Base-by-base conservation (phyloP, 805 yeast genomes). In the Candida pseudofarinosa region DNA sequence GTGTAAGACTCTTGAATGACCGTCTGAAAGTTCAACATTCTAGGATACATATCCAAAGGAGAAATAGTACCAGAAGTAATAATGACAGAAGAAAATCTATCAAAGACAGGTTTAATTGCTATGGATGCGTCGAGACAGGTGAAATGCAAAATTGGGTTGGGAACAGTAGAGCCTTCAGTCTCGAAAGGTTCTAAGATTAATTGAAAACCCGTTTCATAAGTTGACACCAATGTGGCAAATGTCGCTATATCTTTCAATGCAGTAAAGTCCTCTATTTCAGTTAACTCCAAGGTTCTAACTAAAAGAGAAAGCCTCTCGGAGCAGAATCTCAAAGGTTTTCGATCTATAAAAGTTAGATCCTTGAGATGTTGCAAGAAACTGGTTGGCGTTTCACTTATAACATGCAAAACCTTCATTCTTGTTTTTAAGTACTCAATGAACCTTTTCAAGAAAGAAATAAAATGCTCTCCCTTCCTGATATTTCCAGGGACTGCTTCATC, bases 11-110 rank as follows among this genome's bases (percentile, higher is more conserved):
- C 93, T 63, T 90, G 97, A 30, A 93, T 75, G 3, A 90, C 96
- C 0, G 98, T 90, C 40, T 87, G 89, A 63, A 93, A 91, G 58
- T 89, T 86, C 47, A 91, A 70, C 98, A 91, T 91, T 54, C 88
- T 83, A 4, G 99, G 99, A 60, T 93, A 93, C 99, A 93, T 93
- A 57, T 93, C 98, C 60, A 93, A 77, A 1, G 99, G 99, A 0
- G 98, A 91, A 38, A 93, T 93, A 13, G 99, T 93, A 51, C 99
- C 99, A 0, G 97, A 88, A 0, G 99, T 93, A 47, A 93, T 93
- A 47, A 93, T 84, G 8, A 93, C 96, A 0, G 97, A 85, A 5
- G 88, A 82, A 56, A 91, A 93, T 45, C 90, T 76, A 40, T 93
- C 99, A 69, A 93, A 91, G 0, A 93, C 89, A 0, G 99, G 99